Evolutionary conservation across 2,329 filamentous ascomycete genomes (phyloP), one percentile per base, ranked within the genome.

Genomic region (Westerdykella ornata): DNA sequence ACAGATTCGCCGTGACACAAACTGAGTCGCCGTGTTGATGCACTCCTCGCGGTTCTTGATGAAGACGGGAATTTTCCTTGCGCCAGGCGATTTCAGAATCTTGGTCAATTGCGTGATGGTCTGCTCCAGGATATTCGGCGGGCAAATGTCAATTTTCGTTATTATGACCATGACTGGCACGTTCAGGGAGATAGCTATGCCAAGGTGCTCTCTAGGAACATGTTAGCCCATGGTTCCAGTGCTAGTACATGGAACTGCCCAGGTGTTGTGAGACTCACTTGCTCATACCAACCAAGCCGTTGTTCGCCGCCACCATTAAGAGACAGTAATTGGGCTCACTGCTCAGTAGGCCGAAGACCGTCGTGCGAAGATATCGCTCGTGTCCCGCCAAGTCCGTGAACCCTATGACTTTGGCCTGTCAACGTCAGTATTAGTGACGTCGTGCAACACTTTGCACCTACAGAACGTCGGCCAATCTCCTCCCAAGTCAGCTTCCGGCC

Each of bases 81-180:
- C 92, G 3, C 88, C 92, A 0, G 89, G 89, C 42, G 86, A 94
- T 66, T 95, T 95, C 51, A 98, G 75, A 38, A 98, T 96, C 60
- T 89, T 86, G 39, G 82, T 90, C 48, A 98, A 79, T 65, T 97
- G 90, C 9, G 81, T 84, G 35, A 97, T 81, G 16, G 92, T 98
- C 71, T 97, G 85, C 68, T 94, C 81, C 17, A 98, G 73, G 57
- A 98, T 96, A 51, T 97, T 85, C 1, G 90, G 88, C 16, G 92
- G 92, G 65, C 92, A 97, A 42, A 97, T 97, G 63, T 97, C 92
- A 50, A 97, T 95, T 72, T 97, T 98, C 66, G 90, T 98, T 48
- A 97, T 82, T 50, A 96, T 83, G 3, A 97, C 89, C 87, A 98
- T 94, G 54, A 98, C 88, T 0, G 92, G 92, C 9, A 98, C 90